Base-by-base conservation (phyloP, 495 filamentous ascomycete genomes). In the Penicillium robsamsonii region DNA sequence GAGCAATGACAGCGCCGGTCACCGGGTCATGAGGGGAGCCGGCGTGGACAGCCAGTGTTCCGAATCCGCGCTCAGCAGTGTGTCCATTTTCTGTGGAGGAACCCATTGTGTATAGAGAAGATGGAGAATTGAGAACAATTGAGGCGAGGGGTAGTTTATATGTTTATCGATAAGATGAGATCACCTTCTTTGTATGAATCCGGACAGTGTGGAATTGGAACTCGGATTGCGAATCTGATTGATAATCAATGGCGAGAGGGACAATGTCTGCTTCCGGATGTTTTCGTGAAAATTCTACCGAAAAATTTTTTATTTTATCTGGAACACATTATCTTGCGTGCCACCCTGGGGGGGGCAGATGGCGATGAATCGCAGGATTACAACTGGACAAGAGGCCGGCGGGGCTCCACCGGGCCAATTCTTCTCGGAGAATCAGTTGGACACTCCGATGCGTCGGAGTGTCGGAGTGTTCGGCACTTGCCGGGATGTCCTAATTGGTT, bases 1-100 rank as follows among this genome's bases (percentile, higher is more conserved):
- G 76, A 70, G 91, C 88, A 71, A 98, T 98, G 57, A 98, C 94
- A 60, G 94, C 94, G 54, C 94, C 94, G 25, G 93, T 98, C 10
- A 78, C 76, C 38, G 91, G 89, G 76, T 98, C 94, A 70, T 95
- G 90, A 60, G 87, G 89, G 42, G 91, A 75, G 43, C 94, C 94
- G 51, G 93, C 90, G 73, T 98, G 94, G 12, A 98, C 94, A 43
- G 94, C 94, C 25, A 94, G 79, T 30, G 94, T 98, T 20, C 89
- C 94, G 73, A 98, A 98, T 22, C 81, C 78, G 64, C 87, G 84
- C 25, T 82, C 51, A 50, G 63, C 46, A 22, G 62, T 46, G 46
- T 64, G 59, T 15, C 58, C 60, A 50, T 70, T 69, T 56, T 72
- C 67, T 43, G 55, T 63, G 46, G 67, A 69, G 46, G 67, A 69